These are phyloP conservation scores for Fragaria vesca DNA, from an alignment of 306 rosid species.

Conservation along the genomic window DNA sequence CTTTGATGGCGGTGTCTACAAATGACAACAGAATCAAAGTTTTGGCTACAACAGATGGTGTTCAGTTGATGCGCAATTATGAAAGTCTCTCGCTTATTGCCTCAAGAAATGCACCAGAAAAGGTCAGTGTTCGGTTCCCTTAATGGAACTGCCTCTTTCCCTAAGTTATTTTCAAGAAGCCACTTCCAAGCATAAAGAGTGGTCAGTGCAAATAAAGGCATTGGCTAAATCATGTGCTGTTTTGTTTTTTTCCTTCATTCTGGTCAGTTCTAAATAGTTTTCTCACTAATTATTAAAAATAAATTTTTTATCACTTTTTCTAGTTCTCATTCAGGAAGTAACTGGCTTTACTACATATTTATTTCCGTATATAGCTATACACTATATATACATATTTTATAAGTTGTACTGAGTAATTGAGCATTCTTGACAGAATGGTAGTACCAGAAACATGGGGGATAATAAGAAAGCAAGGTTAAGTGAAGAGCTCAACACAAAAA, in stretches of 20 bases:
- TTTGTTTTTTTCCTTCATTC: not conserved
- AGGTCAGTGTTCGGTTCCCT: constrained; percentile 39
- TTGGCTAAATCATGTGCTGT: not conserved
- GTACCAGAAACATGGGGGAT: constrained; percentile 60
- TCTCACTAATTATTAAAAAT: not conserved
- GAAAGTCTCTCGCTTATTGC: constrained; percentile 54
- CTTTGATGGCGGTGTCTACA: constrained; percentile 75
- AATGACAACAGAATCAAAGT: constrained; percentile 76
- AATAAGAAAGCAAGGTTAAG: constrained; percentile 56
- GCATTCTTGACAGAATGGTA: constrained; percentile 60
- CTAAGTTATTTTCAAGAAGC: constrained; percentile 1
- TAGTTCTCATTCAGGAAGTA: not conserved
- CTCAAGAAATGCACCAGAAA: constrained; percentile 58
- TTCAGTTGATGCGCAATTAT: constrained; percentile 37
- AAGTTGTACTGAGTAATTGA: constrained; percentile 1
- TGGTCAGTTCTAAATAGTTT: not conserved
- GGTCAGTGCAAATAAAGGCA: not conserved
- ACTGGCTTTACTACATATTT: not conserved
- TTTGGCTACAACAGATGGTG: constrained; percentile 61
- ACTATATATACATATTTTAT: not conserved
- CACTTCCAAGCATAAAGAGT: not conserved
- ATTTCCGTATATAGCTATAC: not conserved
- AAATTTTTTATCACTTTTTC: not conserved
- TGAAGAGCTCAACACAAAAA: constrained; percentile 71
- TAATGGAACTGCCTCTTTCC: not conserved